Conservation (phyloP, 78 protist genomes). For the Monosiga brevicollis region DNA sequence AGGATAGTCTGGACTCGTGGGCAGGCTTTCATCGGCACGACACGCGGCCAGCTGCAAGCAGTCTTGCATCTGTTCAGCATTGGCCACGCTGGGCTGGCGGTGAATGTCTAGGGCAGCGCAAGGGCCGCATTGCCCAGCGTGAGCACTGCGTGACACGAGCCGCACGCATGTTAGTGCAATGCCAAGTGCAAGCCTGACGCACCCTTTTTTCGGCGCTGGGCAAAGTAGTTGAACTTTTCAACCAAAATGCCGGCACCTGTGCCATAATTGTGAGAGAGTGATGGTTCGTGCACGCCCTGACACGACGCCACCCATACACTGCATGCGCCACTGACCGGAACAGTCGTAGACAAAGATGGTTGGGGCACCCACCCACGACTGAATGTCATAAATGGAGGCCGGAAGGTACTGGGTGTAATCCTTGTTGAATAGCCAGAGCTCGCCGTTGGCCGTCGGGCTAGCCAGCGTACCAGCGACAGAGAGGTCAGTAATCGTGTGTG, state of each 20-base stretch:
- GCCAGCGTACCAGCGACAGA: too few species aligned
- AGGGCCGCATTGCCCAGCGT: too few species aligned
- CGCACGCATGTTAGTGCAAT: too few species aligned
- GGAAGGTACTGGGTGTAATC: constrained; percentile 94
- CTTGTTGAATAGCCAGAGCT: constrained; percentile 93
- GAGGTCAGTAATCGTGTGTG: too few species aligned
- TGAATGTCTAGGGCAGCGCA: too few species aligned
- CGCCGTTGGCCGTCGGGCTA: constrained; percentile 88
- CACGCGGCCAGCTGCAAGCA: constrained; percentile 89
- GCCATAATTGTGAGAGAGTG: too few species aligned
- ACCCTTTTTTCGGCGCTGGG: constrained; percentile 47
- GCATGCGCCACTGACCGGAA: too few species aligned
- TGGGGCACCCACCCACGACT: constrained; percentile 80
- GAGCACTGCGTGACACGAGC: too few species aligned
- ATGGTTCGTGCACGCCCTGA: too few species aligned
- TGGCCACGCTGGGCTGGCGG: too few species aligned
- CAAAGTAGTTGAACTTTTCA: constrained; percentile 40
- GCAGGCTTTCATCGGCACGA: constrained; percentile 68
- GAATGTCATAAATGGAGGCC: constrained; percentile 77
- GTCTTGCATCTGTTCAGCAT: constrained; percentile 27
- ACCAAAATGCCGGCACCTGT: neutral
- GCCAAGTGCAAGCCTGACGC: too few species aligned
- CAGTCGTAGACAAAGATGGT: constrained; percentile 77
- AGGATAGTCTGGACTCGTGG: constrained; percentile 83
- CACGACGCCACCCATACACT: too few species aligned